A percentile compares a stretch with the other conserved stretches of the same genome.
These are phyloP conservation scores for Lolium rigidum DNA, from an alignment of 176 grass and related monocot species.

Conservation along the genomic window DNA sequence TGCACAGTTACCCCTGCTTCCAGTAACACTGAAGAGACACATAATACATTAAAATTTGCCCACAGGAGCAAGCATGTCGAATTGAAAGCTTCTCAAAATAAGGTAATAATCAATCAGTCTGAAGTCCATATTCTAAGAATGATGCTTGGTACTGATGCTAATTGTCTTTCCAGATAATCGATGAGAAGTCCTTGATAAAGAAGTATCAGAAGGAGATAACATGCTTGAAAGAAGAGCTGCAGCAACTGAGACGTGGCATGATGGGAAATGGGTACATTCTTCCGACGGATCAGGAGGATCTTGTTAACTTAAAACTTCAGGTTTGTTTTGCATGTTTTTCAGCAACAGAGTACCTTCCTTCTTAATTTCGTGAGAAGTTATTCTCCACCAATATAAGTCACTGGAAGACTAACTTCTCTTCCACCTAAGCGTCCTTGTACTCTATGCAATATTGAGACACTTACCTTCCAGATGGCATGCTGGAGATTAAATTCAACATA, in stretches of 20 bases:
- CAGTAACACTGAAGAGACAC: conserved; percentile 96
- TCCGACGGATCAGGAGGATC: conserved; percentile 84
- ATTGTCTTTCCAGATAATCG: conserved; percentile 83
- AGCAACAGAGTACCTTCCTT: neutral
- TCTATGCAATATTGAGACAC: neutral
- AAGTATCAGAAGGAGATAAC: conserved; percentile 98
- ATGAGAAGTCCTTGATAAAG: conserved; percentile 99
- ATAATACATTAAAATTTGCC: conserved; percentile 99
- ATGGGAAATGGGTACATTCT: conserved; percentile 68
- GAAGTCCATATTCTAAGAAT: conserved; percentile 16
- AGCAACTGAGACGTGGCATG: conserved; percentile 89
- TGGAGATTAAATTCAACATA: conserved; percentile 20
- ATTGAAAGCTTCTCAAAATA: conserved; percentile 99
- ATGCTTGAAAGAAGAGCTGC: conserved; percentile 92
- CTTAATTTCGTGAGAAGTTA: conserved; percentile 2
- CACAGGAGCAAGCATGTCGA: conserved; percentile 93
- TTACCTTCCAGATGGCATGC: conserved; percentile 20
- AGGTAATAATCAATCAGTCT: conserved; percentile 52
- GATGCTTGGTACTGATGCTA: conserved; percentile 29
- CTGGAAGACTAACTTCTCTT: conserved; percentile 15
- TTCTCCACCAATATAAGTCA: conserved; percentile 5
- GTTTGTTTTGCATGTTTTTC: conserved; percentile 57
- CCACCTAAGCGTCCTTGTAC: neutral
- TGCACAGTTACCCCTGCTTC: conserved; percentile 98
- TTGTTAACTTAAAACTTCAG: conserved; percentile 97